phyloP scores from a whole-genome alignment of 140 eudicot genomes.

The Artemisia princeps region DNA sequence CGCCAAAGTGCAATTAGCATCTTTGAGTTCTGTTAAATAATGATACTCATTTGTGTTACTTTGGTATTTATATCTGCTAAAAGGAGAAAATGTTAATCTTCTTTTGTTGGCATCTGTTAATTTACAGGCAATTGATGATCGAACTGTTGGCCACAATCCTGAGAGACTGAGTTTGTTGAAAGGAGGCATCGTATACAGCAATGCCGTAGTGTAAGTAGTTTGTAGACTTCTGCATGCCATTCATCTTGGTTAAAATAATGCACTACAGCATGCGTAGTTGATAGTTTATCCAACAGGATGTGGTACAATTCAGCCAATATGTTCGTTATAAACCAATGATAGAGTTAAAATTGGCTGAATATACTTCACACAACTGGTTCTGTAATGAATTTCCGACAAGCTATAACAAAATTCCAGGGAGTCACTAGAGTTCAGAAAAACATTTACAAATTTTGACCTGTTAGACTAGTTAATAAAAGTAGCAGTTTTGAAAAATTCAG shows the following conservation, averaged over 20 bases:
- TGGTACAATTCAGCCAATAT: too few species aligned
- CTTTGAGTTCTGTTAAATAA: slow-evolving; percentile 6
- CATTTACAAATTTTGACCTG: background rate
- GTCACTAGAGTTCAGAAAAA: slow-evolving; percentile 8
- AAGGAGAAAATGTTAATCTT: slow-evolving; percentile 12
- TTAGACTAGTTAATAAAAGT: background rate
- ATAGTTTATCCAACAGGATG: background rate
- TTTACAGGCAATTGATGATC: slow-evolving; percentile 76
- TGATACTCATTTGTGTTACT: slow-evolving; percentile 6
- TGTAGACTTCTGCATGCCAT: slow-evolving; percentile 13
- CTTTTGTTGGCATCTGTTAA: background rate
- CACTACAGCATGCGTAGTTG: background rate
- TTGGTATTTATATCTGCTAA: background rate
- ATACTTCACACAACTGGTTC: background rate
- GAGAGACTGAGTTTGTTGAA: slow-evolving; percentile 79
- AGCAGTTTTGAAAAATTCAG: background rate
- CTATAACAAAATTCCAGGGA: background rate
- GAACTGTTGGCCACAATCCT: slow-evolving; percentile 85
- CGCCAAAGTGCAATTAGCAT: background rate
- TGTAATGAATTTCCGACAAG: background rate
- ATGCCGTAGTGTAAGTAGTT: slow-evolving; percentile 73
- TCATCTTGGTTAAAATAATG: slow-evolving; percentile 1
- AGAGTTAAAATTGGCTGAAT: too few species aligned
- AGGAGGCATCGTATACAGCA: slow-evolving; percentile 88
- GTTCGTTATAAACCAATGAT: too few species aligned